Evolutionary conservation across 176 grass and related monocot genomes (phyloP).

Genomic region (Aegilops umbellulata): DNA sequence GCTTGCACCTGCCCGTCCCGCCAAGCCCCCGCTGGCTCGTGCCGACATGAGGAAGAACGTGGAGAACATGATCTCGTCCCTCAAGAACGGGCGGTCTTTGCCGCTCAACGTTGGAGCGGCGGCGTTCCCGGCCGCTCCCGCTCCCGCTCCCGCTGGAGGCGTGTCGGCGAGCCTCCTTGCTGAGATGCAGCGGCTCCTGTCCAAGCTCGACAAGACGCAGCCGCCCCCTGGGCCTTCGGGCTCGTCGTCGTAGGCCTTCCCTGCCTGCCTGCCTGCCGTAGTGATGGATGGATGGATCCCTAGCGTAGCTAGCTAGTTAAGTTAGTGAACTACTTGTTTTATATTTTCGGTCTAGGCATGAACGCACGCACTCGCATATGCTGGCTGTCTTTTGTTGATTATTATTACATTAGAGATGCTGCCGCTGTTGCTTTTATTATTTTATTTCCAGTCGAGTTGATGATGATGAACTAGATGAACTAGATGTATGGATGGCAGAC

Average conservation of each 20-base stretch:
- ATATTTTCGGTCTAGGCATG: neutral
- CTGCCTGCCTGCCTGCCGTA: neutral
- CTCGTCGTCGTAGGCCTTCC: constrained; percentile 10
- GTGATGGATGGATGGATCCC: too few relatives aligned
- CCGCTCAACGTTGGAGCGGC: neutral
- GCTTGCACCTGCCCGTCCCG: neutral
- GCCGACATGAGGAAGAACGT: constrained; percentile 72
- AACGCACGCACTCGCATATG: too few relatives aligned
- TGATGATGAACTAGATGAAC: too few relatives aligned
- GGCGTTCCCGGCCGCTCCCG: too few relatives aligned
- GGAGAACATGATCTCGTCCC: constrained; percentile 78
- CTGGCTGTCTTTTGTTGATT: neutral
- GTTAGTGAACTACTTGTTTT: neutral
- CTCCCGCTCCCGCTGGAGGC: neutral
- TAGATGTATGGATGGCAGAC: too few relatives aligned
- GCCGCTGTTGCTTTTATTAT: too few relatives aligned
- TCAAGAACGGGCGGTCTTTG: neutral
- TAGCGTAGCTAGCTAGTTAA: neutral
- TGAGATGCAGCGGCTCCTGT: constrained; percentile 75
- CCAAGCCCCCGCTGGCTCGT: constrained; percentile 36
- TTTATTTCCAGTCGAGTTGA: too few relatives aligned
- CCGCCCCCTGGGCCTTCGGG: constrained; percentile 8
- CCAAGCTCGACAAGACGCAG: constrained; percentile 60
- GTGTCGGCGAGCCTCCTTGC: constrained; percentile 42
- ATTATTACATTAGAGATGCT: neutral